Base-by-base conservation (phyloP, 306 rosid species). In the Prunus padus region DNA sequence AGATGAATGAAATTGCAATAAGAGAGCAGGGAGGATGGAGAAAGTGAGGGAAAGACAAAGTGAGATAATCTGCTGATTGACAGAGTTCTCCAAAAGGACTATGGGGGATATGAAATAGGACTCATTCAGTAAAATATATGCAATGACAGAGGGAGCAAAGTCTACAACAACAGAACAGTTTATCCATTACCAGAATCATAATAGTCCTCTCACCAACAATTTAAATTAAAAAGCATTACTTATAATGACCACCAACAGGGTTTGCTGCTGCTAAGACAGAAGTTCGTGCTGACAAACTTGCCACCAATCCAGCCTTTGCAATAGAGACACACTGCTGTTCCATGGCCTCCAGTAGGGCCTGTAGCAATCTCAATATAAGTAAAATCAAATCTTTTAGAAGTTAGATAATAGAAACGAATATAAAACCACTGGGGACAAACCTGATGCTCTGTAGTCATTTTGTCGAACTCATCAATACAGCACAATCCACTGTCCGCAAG, bases 261-360 rank as follows among this genome's bases (percentile, higher is more conserved):
- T 95, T 95, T 69, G 98, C 98, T 60, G 98, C 98, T 0, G 98
- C 98, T 74, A 95, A 80, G 80, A 95, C 90, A 81, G 97, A 87
- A 73, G 97, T 95, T 47, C 97, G 89, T 54, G 97, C 95, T 55
- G 96, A 95, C 80, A 95, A 89, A 90, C 96, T 95, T 82, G 98
- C 97, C 77, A 95, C 96, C 64, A 95, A 78, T 65, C 97, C 98
- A 4, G 98, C 97, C 82, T 95, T 95, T 75, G 97, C 98, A 80
- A 94, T 87, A n/a, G 98, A 94, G 67, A 94, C 97, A 78, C 98
- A 87, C 52, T 95, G 98, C 76, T 95, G 97, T 87, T 95, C 98
- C 97, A 92, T 95, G 76, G 97, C 98, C 87, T 95, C 97, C 69
- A 95, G 88, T 69, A 89, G 85, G 76, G 96, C 92, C 97, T 89